Evolutionary conservation across 371 early-diverging fungal genomes (phyloP), one percentile per base, ranked within the genome.

Genomic region (Coemansia sp.): DNA sequence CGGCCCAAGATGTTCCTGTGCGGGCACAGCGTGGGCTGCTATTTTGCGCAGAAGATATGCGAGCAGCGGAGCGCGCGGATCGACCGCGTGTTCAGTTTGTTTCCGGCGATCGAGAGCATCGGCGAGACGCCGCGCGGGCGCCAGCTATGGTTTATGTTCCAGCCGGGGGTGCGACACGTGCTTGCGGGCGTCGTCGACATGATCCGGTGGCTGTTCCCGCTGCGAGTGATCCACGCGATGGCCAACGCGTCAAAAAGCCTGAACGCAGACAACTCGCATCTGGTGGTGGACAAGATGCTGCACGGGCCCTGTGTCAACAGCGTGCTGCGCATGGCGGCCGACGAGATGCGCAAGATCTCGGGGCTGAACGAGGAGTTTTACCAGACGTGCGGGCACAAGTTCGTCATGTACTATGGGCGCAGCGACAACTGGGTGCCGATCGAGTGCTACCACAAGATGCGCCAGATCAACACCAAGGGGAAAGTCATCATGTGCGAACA

Each of bases 351-450:
- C 38, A 55, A 72, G 35, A 88, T 94, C 31, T 71, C 63, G 31
- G 82, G 75, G 30, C 77, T 93, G 57, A 89, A 93, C 55, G 79
- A 80, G 47, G 85, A 84, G 30, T 79, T 87, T 62, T 85, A 91
- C 56, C 55, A 69, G 5, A 64, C 72, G 31, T 78, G 86, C 63
- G 79, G 83, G 0, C 78, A 83, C 39, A 90, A 88, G 63, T 86
- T 90, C 49, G 81, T 91, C 52, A 83, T 93, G 61, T 94, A 92
- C 64, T 94, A 90, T 67, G 91, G 92, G 9, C 74, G 72, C 12
- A 79, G 79, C 43, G 94, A 94, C 57, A 68, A 80, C 34, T 94
- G 94, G 94, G 87, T 86, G 11, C 93, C 93, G 3, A 66, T 80
- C 30, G 81, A 83, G 26, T 89, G 90, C 57, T 87, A 86, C 68